Conservation (phyloP, 2,329 filamentous ascomycete genomes). For the Cladophialophora psammophila region DNA sequence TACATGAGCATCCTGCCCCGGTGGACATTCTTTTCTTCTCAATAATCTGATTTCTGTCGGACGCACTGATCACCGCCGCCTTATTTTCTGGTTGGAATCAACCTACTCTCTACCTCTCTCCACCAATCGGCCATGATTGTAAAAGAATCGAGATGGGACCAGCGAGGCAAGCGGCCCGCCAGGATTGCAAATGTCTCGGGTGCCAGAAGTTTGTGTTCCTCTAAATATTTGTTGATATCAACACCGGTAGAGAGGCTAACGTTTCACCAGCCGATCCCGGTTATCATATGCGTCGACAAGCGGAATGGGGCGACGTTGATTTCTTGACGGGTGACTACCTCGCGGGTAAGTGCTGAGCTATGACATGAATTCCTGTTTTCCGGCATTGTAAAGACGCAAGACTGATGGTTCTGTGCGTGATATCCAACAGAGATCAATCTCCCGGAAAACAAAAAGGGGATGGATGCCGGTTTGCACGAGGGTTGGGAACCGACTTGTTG, state of each 20-base stretch:
- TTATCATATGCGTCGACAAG: conserved; percentile 15
- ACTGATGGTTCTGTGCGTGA: background rate
- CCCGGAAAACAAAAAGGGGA: conserved; percentile 22
- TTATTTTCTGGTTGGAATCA: background rate
- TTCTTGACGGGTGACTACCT: conserved; percentile 47
- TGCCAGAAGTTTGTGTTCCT: conserved; percentile 33
- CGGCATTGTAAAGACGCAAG: background rate
- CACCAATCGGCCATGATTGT: background rate
- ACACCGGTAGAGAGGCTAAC: background rate
- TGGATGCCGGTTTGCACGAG: conserved; percentile 19
- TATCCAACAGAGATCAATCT: conserved; percentile 39
- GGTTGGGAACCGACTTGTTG: conserved; percentile 34
- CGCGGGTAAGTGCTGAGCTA: conserved; percentile 35
- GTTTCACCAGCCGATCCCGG: conserved; percentile 32
- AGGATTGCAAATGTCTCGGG: conserved; percentile 2
- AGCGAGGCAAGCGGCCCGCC: conserved; percentile 3
- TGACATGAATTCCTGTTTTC: background rate
- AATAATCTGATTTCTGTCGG: background rate
- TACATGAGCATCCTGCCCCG: background rate
- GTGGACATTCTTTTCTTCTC: background rate
- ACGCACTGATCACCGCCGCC: background rate
- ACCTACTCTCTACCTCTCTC: background rate
- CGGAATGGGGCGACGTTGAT: conserved; percentile 40
- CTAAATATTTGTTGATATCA: background rate
- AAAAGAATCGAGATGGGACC: conserved; percentile 3